Evolutionary conservation across 106 monocot genomes (phyloP), one percentile per base, ranked within the genome.

Genomic region (Acanthochlamys bracteata): DNA sequence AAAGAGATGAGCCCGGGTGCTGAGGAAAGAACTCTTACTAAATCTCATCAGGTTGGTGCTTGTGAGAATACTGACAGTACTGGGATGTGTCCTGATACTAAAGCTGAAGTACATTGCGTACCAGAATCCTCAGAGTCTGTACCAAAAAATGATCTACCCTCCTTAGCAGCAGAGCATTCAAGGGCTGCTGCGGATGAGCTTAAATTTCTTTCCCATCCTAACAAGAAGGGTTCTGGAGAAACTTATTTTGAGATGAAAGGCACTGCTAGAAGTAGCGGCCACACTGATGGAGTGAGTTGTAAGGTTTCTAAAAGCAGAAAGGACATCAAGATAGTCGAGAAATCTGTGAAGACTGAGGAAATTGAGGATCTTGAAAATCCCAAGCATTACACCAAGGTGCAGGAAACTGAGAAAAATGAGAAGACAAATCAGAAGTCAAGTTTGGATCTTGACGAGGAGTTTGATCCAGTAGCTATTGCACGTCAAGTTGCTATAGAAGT

Each of bases 401-500:
- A 19, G 4, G 63, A 56, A 25, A 55, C 26, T 3, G 62, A 67
- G 4, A 42, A 42, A 39, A 33, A 24, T 8, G 14, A 22, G n/a
- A 56, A 57, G 17, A 59, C 57, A 0, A 66, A 43, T 7, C 39
- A 59, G 16, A 73, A 21, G 39, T 63, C 76, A 25, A 80, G 77
- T 59, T 57, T 69, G 23, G 78, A 64, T 33, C 33, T 80, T 46
- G 82, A 78, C 40, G 71, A 71, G 24, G 88, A 88, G 61, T 75
- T 78, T 56, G 93, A 93, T 75, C 79, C 84, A 13, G 41, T 86
- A 41, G 83, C 81, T 53, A 69, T 86, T 67, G 93, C 93, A 53
- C 55, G 82, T 41, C 82, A 88, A 53, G 88, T 88, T 60, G 88
- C 85, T 26, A 82, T 82, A 25, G 72, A 89, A 77, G 93, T 86